Evolutionary conservation across 805 yeast genomes (phyloP), one percentile per base, ranked within the genome.

Genomic region (Nakazawaea wyomingensis): DNA sequence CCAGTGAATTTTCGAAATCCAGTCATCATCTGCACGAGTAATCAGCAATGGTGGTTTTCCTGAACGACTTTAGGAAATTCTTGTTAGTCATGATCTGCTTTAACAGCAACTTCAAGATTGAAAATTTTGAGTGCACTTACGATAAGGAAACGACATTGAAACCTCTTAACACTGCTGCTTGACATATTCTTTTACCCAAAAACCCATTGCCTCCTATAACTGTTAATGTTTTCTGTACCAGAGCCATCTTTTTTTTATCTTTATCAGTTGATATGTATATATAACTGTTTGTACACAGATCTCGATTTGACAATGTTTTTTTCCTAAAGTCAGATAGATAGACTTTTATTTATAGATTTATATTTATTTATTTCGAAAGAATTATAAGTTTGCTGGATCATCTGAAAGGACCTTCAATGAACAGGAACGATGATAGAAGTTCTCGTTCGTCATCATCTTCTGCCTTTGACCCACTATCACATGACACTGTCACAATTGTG

Each of bases 181-280:
- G 82, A 55, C 95, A 85, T 7, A 90, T 79, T 27, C 80, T 65
- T 44, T 67, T 70, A 51, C 77, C 83, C 14, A 90, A 60, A 56
- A 86, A 86, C 7, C 97, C 97, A 50, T 77, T 79, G 1, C 97
- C 96, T 14, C 98, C 98, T 54, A 89, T 78, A 0, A 89, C 86
- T 3, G 86, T 77, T 3, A 64, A 36, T 6, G 37, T 33, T 31
- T 32, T 42, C 20, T 9, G 18, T 18, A 29, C 17, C 18, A 19
- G n/a, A 14, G 34, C n/a, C 41, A 37, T 37, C 2, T 24, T 9
- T 24, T 24, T 11, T n/a, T n/a, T n/a, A n/a, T n/a, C n/a, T n/a
- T n/a, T n/a, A n/a, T n/a, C n/a, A n/a, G n/a, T n/a, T n/a, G n/a
- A n/a, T n/a, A n/a, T n/a, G n/a, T n/a, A n/a, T n/a, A n/a, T n/a